These are phyloP conservation scores for Eurotiales sp. DNA, from an alignment of 2,329 filamentous ascomycete species.

Conservation along the genomic window DNA sequence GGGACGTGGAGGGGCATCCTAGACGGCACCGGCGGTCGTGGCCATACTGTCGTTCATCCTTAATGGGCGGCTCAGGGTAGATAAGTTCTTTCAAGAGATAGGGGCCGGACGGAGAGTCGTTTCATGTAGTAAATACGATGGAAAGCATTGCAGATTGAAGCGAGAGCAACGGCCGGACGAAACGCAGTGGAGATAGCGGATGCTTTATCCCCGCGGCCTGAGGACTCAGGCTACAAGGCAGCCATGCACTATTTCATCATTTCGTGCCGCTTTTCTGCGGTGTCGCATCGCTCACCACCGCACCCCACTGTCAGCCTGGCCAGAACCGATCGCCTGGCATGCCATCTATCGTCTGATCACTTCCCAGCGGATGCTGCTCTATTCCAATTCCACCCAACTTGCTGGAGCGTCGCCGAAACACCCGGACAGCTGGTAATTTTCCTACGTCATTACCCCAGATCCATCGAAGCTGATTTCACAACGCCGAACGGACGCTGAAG, in stretches of 20 bases:
- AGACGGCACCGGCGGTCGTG: slow-evolving; percentile 15
- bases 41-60: not conserved
- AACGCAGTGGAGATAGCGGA: not conserved
- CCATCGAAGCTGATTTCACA: not conserved
- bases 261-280: slow-evolving; percentile 16
- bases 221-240: slow-evolving; percentile 12
- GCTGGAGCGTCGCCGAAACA: not conserved
- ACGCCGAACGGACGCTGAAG: not conserved
- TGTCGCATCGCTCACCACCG: slow-evolving; percentile 15
- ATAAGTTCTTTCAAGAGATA: not conserved
- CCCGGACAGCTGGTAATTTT: not conserved
- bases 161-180: not conserved
- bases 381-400: not conserved
- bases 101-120: not conserved
- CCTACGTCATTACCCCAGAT: slow-evolving; percentile 15
- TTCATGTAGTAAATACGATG: not conserved
- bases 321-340: not conserved
- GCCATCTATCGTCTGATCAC: not conserved
- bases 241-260: slow-evolving; percentile 4
- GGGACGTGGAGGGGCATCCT: slow-evolving; percentile 12
- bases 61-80: too few species aligned
- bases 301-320: slow-evolving; percentile 8
- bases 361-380: not conserved
- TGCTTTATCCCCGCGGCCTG: not conserved
- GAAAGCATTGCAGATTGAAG: not conserved